Evolutionary conservation across 129 eudicot species (phyloP).

Genomic region (Ambrosia artemisiifolia): DNA sequence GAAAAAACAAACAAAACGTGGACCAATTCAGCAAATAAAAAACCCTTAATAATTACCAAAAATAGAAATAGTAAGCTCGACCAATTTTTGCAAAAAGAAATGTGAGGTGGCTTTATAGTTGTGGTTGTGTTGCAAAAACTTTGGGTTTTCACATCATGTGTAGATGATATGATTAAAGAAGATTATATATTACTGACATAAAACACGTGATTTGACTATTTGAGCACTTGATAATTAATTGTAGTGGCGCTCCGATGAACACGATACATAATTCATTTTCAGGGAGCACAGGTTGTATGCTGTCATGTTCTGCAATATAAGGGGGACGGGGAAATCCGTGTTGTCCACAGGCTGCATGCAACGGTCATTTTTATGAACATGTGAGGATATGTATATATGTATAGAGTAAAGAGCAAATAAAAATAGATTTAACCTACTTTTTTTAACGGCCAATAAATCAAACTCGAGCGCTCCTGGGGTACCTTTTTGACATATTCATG

Average conservation of each 20-base stretch:
- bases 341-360: no score
- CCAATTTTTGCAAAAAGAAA: background rate
- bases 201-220: background rate
- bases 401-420: no score
- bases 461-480: no score
- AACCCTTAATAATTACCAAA: background rate
- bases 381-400: no score
- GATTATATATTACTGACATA: background rate
- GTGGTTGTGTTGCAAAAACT: background rate
- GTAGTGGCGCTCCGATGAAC: conserved; percentile 1
- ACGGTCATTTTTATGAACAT: no score
- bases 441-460: no score
- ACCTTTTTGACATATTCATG: no score
- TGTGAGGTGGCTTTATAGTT: background rate
- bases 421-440: no score
- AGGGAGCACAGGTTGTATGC: background rate
- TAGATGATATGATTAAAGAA: background rate
- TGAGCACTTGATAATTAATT: background rate
- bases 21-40: background rate
- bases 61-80: background rate
- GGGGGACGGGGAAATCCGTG: background rate
- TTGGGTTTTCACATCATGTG: background rate
- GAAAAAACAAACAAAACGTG: background rate
- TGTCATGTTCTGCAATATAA: background rate
- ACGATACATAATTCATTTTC: background rate